These are phyloP conservation scores for Curvularia sp. DNA, from an alignment of 2,329 filamentous ascomycete genomes.

Conservation along the genomic window DNA sequence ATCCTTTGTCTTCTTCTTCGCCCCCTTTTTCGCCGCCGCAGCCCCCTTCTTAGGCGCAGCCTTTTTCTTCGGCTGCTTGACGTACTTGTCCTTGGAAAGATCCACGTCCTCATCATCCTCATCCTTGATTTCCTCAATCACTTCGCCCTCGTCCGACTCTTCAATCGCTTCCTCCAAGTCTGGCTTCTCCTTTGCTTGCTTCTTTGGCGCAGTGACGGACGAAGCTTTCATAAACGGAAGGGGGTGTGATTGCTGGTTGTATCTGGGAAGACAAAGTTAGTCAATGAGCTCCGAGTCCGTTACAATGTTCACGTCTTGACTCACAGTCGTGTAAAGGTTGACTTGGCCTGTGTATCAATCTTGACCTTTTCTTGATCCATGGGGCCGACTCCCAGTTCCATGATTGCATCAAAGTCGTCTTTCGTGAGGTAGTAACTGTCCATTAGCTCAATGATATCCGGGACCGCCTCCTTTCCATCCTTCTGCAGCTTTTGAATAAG, in stretches of 20 bases:
- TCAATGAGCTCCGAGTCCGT: background rate
- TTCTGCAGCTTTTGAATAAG: slow-evolving; percentile 75
- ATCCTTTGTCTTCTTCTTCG: slow-evolving; percentile 50
- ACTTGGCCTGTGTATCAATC: slow-evolving; percentile 85
- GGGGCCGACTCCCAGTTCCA: slow-evolving; percentile 87
- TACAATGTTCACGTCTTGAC: slow-evolving; percentile 50
- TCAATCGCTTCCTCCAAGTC: slow-evolving; percentile 97
- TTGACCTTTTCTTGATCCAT: slow-evolving; percentile 78
- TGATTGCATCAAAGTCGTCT: slow-evolving; percentile 91
- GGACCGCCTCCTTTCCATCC: slow-evolving; percentile 82
- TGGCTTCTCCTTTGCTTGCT: slow-evolving; percentile 75
- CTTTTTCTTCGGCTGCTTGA: slow-evolving; percentile 86
- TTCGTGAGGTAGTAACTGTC: slow-evolving; percentile 94
- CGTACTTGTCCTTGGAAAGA: slow-evolving; percentile 93
- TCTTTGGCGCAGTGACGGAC: slow-evolving; percentile 75
- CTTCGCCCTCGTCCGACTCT: slow-evolving; percentile 75
- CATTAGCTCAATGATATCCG: slow-evolving; percentile 91
- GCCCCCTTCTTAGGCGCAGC: slow-evolving; percentile 55
- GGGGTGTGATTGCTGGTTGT: slow-evolving; percentile 86
- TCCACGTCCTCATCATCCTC: slow-evolving; percentile 81
- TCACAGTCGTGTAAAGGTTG: slow-evolving; percentile 86
- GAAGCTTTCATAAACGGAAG: slow-evolving; percentile 96
- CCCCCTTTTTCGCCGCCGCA: slow-evolving; percentile 56
- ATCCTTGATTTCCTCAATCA: slow-evolving; percentile 57
- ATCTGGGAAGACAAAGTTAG: slow-evolving; percentile 60